Percentiles rank a stretch among this genome's conserved stretches.
These are phyloP conservation scores for Saccharomycopsis selenospora DNA, from an alignment of 805 yeast species.

Conservation along the genomic window DNA sequence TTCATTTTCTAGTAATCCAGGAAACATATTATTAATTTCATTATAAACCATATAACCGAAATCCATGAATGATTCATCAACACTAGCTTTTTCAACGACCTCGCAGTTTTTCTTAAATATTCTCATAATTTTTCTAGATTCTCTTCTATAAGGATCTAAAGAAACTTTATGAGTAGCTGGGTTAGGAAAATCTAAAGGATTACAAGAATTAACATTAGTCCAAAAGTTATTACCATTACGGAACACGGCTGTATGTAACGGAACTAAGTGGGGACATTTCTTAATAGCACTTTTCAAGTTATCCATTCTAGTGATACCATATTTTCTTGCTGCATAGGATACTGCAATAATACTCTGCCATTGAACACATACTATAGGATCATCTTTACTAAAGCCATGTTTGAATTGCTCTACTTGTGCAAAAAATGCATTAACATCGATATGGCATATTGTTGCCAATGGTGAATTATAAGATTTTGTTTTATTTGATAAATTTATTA, in stretches of 20 bases:
- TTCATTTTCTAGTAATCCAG: slow-evolving; percentile 33
- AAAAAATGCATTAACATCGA: slow-evolving; percentile 91
- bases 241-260: slow-evolving; percentile 92
- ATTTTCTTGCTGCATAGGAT: slow-evolving; percentile 80
- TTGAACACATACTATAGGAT: slow-evolving; percentile 90
- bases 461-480: slow-evolving; percentile 52
- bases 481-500: slow-evolving; percentile 41
- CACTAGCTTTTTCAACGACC: slow-evolving; percentile 85
- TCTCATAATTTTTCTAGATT: slow-evolving; percentile 68
- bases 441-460: slow-evolving; percentile 70
- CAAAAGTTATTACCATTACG: slow-evolving; percentile 79
- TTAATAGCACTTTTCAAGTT: slow-evolving; percentile 55
- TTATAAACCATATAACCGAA: slow-evolving; percentile 57
- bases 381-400: slow-evolving; percentile 52
- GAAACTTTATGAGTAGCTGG: slow-evolving; percentile 73
- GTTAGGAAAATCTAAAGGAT: slow-evolving; percentile 46
- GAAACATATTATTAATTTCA: slow-evolving; percentile 38
- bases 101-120: slow-evolving; percentile 58
- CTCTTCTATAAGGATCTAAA: slow-evolving; percentile 85
- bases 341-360: slow-evolving; percentile 91
- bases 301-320: slow-evolving; percentile 76
- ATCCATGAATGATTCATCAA: slow-evolving; percentile 88
- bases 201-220: slow-evolving; percentile 51
- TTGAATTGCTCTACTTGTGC: slow-evolving; percentile 89
- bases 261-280: slow-evolving; percentile 68